Percentiles rank a stretch among this genome's conserved stretches.
These are phyloP conservation scores for Penicillium flavigenum DNA, from an alignment of 495 filamentous ascomycete genomes.

Conservation along the genomic window DNA sequence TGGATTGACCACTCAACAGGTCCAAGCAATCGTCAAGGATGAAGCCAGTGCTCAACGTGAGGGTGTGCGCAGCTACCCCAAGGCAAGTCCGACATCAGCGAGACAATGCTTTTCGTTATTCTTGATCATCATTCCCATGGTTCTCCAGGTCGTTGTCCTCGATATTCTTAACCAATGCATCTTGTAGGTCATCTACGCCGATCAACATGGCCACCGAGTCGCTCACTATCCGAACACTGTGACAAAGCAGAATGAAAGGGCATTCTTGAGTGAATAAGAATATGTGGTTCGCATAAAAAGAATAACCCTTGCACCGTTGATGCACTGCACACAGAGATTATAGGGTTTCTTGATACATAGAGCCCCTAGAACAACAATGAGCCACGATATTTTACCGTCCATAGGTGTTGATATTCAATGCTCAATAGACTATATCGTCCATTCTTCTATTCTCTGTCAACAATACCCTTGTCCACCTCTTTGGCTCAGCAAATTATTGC, in stretches of 20 bases:
- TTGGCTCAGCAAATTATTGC: not conserved
- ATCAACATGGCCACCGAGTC: conserved; percentile 33
- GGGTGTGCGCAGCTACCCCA: conserved; percentile 23
- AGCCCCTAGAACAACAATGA: not conserved
- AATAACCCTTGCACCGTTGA: not conserved
- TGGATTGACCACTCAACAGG: conserved; percentile 10
- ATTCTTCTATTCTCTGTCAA: not conserved
- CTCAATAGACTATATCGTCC: not conserved
- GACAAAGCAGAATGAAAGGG: conserved; percentile 15
- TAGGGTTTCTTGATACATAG: not conserved
- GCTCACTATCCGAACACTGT: conserved; percentile 28
- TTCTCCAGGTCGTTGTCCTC: not conserved
- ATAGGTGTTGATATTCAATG: not conserved
- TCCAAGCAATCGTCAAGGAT: conserved; percentile 25
- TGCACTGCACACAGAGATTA: not conserved
- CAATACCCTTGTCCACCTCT: not conserved
- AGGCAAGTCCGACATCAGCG: conserved; percentile 17
- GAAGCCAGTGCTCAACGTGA: conserved; percentile 17
- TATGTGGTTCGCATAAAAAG: not conserved
- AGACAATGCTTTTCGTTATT: not conserved
- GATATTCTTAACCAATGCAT: not conserved
- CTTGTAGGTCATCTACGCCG: conserved; percentile 26
- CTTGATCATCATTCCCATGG: not conserved
- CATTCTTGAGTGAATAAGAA: not conserved
- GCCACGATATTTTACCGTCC: not conserved